Percentiles rank a stretch among this genome's conserved stretches.
These are phyloP conservation scores for Fusarium buharicum DNA, from an alignment of 2,329 filamentous ascomycete genomes.

Conservation along the genomic window DNA sequence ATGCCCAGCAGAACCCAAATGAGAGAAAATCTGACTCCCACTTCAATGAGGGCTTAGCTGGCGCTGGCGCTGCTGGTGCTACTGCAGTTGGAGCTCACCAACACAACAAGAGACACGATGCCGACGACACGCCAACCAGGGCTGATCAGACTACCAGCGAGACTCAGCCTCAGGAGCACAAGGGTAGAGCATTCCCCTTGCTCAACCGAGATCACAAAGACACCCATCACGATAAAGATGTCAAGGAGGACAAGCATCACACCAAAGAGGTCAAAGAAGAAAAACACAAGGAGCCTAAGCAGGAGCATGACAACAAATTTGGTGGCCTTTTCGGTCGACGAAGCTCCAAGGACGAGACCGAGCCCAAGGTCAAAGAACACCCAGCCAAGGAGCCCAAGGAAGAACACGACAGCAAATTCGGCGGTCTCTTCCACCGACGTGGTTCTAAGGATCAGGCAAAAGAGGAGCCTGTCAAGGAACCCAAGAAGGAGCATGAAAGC, in stretches of 20 bases:
- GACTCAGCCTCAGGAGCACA: slow-evolving; percentile 14
- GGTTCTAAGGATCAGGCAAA: slow-evolving; percentile 14
- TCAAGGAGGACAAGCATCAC: not conserved
- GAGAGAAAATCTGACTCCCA: slow-evolving; percentile 14
- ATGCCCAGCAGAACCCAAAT: not conserved
- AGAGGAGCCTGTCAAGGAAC: slow-evolving; percentile 3
- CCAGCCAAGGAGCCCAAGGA: not conserved
- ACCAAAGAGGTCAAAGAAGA: not conserved
- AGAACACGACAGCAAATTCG: slow-evolving; percentile 16
- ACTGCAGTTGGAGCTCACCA: slow-evolving; percentile 18
- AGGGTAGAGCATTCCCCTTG: slow-evolving; percentile 29
- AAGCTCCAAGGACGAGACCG: slow-evolving; percentile 13
- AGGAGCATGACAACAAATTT: slow-evolving; percentile 24
- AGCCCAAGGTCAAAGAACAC: slow-evolving; percentile 2
- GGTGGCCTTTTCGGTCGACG: slow-evolving; percentile 24
- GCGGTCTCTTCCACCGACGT: slow-evolving; percentile 28
- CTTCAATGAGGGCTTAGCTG: slow-evolving; percentile 16
- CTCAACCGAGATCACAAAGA: slow-evolving; percentile 24
- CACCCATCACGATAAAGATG: not conserved
- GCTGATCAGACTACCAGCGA: not conserved
- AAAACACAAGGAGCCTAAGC: slow-evolving; percentile 10
- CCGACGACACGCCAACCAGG: not conserved
- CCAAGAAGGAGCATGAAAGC: slow-evolving; percentile 18
- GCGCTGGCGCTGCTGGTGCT: slow-evolving; percentile 1
- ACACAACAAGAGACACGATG: slow-evolving; percentile 5